A percentile compares a stretch with the other conserved stretches of the same genome.
Conservation (phyloP, 352 stramenopile genomes). For the Albugo candida region DNA sequence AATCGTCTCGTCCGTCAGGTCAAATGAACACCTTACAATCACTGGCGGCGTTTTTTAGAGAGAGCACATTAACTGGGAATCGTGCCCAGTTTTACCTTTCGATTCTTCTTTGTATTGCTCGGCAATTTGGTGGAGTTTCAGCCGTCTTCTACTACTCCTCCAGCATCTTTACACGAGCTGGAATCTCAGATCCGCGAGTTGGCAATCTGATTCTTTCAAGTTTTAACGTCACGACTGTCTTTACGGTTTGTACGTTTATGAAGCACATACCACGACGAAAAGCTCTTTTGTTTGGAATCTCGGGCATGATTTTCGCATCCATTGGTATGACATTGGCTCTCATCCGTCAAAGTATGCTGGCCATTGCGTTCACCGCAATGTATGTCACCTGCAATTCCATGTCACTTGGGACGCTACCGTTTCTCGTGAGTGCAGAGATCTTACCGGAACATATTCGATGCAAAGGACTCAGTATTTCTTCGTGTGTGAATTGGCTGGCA, state of each 20-base stretch:
- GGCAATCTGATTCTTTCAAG: constrained; percentile 14
- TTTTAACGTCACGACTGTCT: constrained; percentile 13
- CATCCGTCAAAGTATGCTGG: constrained; percentile 6
- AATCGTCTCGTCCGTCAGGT: not conserved
- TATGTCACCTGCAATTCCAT: constrained; percentile 23
- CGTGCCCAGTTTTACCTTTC: constrained; percentile 14
- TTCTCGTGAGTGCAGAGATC: constrained; percentile 18
- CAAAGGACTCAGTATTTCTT: constrained; percentile 16
- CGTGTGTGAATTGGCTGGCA: constrained; percentile 18
- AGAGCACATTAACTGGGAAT: not conserved
- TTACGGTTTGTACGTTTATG: constrained; percentile 12
- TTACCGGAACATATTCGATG: constrained; percentile 21
- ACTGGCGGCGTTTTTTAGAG: not conserved
- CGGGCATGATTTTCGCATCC: constrained; percentile 16
- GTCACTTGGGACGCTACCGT: constrained; percentile 17
- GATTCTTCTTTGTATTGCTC: constrained; percentile 15
- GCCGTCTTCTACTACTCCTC: constrained; percentile 28
- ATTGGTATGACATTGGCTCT: constrained; percentile 17
- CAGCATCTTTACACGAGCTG: constrained; percentile 15
- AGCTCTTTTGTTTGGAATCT: constrained; percentile 14
- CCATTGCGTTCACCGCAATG: constrained; percentile 13
- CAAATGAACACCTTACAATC: not conserved
- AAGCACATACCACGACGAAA: constrained; percentile 14
- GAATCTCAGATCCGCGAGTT: constrained; percentile 18
- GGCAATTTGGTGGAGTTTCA: constrained; percentile 18